Conservation (phyloP, 768 basidiomycete genomes). For the Leccinum barrowsii region DNA sequence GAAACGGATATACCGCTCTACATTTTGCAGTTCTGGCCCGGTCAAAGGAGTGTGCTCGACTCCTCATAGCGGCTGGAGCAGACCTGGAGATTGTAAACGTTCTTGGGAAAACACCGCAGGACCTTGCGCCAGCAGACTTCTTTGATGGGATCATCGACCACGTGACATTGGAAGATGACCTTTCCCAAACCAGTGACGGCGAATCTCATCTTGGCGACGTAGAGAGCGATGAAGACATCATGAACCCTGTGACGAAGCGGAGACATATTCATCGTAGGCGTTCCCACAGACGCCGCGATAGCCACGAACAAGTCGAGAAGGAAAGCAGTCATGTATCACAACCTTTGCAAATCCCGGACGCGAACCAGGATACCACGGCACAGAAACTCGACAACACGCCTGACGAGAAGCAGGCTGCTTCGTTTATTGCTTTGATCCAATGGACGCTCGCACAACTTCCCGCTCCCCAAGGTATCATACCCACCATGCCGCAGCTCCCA, state of each 20-base stretch:
- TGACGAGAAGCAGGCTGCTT: conserved; percentile 40
- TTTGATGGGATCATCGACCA: conserved; percentile 38
- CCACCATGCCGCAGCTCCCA: conserved; percentile 45
- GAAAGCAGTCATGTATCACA: conserved; percentile 1
- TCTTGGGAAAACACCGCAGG: conserved; percentile 65
- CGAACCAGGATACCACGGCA: conserved; percentile 20
- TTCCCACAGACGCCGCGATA: conserved; percentile 13
- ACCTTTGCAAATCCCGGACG: background rate
- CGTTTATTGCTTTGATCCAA: conserved; percentile 70
- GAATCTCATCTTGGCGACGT: conserved; percentile 69
- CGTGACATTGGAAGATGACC: conserved; percentile 20
- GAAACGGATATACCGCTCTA: conserved; percentile 86
- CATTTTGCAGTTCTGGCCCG: conserved; percentile 77
- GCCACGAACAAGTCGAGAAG: conserved; percentile 11
- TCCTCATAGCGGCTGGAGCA: conserved; percentile 79
- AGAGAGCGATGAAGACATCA: conserved; percentile 60
- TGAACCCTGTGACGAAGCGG: conserved; percentile 28
- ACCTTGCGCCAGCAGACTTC: conserved; percentile 47
- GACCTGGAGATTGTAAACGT: conserved; percentile 72
- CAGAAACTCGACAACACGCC: conserved; percentile 14
- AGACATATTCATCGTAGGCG: conserved; percentile 35
- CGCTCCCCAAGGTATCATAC: conserved; percentile 56
- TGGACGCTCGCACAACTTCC: conserved; percentile 63
- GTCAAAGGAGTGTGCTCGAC: conserved; percentile 57
- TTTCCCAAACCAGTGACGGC: conserved; percentile 32